Percentiles rank a stretch among this genome's conserved stretches.
phyloP scores from a whole-genome alignment of 306 rosid genomes.

The Fagus sylvatica region DNA sequence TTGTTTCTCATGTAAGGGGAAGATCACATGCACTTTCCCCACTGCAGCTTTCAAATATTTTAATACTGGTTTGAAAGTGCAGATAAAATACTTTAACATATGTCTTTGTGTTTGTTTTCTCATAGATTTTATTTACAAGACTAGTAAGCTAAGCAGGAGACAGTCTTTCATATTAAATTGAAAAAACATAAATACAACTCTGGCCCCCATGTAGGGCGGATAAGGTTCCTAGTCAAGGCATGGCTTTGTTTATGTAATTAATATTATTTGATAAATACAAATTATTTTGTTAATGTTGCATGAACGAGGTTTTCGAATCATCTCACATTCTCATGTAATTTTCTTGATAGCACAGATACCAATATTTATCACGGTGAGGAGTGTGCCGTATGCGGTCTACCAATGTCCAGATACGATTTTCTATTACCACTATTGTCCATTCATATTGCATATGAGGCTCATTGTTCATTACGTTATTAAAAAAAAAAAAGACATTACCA shows the following conservation, averaged over 20 bases:
- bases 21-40: slow-evolving; percentile 23
- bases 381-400: slow-evolving; percentile 25
- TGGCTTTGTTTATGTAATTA: neutral
- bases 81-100: neutral
- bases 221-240: slow-evolving; percentile 26
- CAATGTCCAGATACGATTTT: neutral
- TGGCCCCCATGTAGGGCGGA: slow-evolving; percentile 26
- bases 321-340: slow-evolving; percentile 50
- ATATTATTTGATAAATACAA: slow-evolving; percentile 5
- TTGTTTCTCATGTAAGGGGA: slow-evolving; percentile 23
- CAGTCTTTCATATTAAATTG: slow-evolving; percentile 12
- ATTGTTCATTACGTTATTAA: too few relatives aligned
- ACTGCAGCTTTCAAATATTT: neutral
- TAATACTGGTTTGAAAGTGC: neutral
- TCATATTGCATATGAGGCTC: neutral
- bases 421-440: slow-evolving; percentile 2
- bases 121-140: slow-evolving; percentile 8
- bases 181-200: neutral
- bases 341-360: neutral
- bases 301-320: slow-evolving; percentile 52
- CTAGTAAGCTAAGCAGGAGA: slow-evolving; percentile 10
- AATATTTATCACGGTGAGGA: slow-evolving; percentile 29
- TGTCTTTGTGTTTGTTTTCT: slow-evolving; percentile 6
- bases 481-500: too few relatives aligned
- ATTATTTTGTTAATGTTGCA: slow-evolving; percentile 37